A percentile compares a stretch with the other conserved stretches of the same genome.
Conservation (phyloP, 2,329 filamentous ascomycete genomes). For the Xylogone sp. region DNA sequence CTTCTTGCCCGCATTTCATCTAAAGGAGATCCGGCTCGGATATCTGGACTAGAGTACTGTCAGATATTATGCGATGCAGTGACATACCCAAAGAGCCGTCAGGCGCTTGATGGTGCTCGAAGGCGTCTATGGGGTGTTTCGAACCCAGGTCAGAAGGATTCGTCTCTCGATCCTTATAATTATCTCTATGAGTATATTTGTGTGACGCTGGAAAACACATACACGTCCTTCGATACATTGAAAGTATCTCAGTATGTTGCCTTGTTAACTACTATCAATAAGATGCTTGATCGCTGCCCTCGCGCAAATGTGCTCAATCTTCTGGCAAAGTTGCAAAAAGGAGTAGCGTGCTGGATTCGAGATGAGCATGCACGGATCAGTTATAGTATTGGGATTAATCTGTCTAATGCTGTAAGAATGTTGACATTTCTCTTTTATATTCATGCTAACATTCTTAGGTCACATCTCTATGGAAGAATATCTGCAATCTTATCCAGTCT, state of each 20-base stretch:
- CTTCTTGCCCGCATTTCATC: conserved; percentile 29
- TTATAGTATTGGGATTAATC: conserved; percentile 34
- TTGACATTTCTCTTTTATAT: conserved; percentile 3
- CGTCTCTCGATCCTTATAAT: conserved; percentile 58
- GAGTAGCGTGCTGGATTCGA: conserved; percentile 60
- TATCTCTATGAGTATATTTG: conserved; percentile 60
- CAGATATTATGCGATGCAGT: conserved; percentile 28
- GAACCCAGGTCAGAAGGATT: conserved; percentile 34
- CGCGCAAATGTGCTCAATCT: conserved; percentile 45
- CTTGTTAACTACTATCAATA: conserved; percentile 41
- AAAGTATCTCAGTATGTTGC: conserved; percentile 41
- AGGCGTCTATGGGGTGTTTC: conserved; percentile 63
- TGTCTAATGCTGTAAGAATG: conserved; percentile 42
- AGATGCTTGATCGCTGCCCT: conserved; percentile 34
- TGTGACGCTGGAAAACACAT: conserved; percentile 50
- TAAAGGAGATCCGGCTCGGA: neutral
- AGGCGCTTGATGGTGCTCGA: conserved; percentile 61
- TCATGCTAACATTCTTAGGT: conserved; percentile 36
- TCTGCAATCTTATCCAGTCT: conserved; percentile 32
- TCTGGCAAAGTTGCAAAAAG: conserved; percentile 57
- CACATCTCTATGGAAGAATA: conserved; percentile 45
- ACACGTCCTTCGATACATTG: conserved; percentile 33
- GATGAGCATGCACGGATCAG: conserved; percentile 46
- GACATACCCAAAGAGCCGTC: conserved; percentile 54
- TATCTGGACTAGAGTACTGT: conserved; percentile 26